Conservation (phyloP, 768 basidiomycete species). For the Podaxis mareebaensis region DNA sequence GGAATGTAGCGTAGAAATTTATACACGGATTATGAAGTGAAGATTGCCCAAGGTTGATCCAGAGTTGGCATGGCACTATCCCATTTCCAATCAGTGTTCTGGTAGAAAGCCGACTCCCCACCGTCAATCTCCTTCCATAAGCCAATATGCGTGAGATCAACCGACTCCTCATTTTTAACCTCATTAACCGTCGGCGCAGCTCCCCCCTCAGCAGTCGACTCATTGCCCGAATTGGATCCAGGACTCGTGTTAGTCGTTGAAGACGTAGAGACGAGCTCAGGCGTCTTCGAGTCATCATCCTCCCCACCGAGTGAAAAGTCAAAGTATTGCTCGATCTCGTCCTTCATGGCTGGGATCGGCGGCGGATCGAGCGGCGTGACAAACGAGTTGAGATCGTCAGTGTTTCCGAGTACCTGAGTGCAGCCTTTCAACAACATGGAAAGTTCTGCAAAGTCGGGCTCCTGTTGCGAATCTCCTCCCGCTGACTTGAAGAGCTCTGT, state of each 20-base stretch:
- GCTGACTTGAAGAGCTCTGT: slow-evolving; percentile 60
- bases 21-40: slow-evolving; percentile 47
- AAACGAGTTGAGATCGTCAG: slow-evolving; percentile 30
- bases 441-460: slow-evolving; percentile 58
- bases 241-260: slow-evolving; percentile 79
- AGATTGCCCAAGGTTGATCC: slow-evolving; percentile 78
- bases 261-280: slow-evolving; percentile 68
- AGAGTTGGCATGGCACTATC: slow-evolving; percentile 63
- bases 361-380: slow-evolving; percentile 26
- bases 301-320: slow-evolving; percentile 65
- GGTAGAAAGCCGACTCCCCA: slow-evolving; percentile 72
- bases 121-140: slow-evolving; percentile 73
- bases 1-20: slow-evolving; percentile 35
- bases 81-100: slow-evolving; percentile 68
- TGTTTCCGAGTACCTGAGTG: slow-evolving; percentile 31
- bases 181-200: slow-evolving; percentile 34
- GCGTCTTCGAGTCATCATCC: slow-evolving; percentile 67
- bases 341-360: slow-evolving; percentile 32
- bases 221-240: slow-evolving; percentile 54
- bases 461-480: slow-evolving; percentile 33
- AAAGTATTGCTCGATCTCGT: slow-evolving; percentile 62
- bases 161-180: slow-evolving; percentile 52
- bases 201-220: slow-evolving; percentile 7
- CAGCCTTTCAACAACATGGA: slow-evolving; percentile 64
- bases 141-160: slow-evolving; percentile 58